Percentiles rank a stretch among this genome's conserved stretches.
phyloP scores from a whole-genome alignment of 352 stramenopile species.

The Globisporangium rhizosaccharum region DNA sequence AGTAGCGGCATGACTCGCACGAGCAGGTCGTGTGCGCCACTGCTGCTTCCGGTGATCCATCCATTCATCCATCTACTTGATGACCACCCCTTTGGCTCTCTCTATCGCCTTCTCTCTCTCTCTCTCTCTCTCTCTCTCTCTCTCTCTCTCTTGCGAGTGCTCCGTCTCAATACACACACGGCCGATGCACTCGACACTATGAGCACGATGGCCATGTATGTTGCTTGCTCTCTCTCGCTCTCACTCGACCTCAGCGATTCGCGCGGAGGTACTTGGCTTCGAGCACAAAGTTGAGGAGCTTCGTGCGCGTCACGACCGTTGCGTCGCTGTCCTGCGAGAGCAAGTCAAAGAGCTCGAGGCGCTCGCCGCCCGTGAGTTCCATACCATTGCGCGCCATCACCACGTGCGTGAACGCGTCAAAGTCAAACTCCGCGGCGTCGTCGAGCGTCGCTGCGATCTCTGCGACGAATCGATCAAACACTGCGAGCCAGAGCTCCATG shows the following conservation, averaged over 20 bases:
- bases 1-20: too few relatives aligned
- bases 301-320: conserved; percentile 20
- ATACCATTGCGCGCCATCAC: conserved; percentile 23
- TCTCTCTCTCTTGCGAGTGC: too few relatives aligned
- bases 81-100: too few relatives aligned
- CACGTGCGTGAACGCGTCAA: conserved; percentile 32
- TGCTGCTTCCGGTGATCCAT: too few relatives aligned
- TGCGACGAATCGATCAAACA: conserved; percentile 28
- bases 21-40: too few relatives aligned
- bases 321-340: conserved; percentile 34
- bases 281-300: conserved; percentile 20
- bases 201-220: too few relatives aligned
- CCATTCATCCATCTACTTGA: too few relatives aligned
- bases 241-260: background rate
- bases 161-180: too few relatives aligned
- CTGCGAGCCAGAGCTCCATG: conserved; percentile 38
- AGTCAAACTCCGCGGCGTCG: conserved; percentile 20
- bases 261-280: conserved; percentile 22
- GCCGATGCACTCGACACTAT: too few relatives aligned
- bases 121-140: too few relatives aligned
- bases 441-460: conserved; percentile 23
- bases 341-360: conserved; percentile 53
- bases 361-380: conserved; percentile 48
- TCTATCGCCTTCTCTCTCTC: too few relatives aligned
- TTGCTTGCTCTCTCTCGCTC: too few relatives aligned